These are phyloP conservation scores for Macrolepiota fuliginosa DNA, from an alignment of 768 basidiomycete species.

Conservation along the genomic window DNA sequence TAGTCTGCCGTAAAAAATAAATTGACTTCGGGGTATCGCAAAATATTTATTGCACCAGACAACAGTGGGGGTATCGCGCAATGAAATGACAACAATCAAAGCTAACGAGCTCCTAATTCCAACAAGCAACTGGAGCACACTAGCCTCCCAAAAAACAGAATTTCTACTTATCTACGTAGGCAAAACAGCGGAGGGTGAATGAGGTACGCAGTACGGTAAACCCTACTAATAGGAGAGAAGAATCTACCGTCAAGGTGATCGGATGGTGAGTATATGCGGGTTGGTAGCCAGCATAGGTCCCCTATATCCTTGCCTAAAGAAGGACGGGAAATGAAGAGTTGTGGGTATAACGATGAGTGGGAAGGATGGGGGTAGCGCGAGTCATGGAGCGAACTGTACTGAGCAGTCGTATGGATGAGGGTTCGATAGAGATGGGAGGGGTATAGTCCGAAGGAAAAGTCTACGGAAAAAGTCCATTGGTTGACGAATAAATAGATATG, in stretches of 20 bases:
- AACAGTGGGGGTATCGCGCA: background rate
- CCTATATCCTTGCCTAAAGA: background rate
- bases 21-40: background rate
- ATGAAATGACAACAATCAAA: background rate
- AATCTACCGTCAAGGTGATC: background rate
- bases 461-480: background rate
- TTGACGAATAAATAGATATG: background rate
- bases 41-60: background rate
- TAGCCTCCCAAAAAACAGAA: background rate
- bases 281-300: background rate
- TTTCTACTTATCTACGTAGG: background rate
- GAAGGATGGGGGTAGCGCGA: background rate
- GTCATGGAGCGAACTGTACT: background rate
- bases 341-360: background rate
- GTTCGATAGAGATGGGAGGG: no score
- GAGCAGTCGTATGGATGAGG: no score
- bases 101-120: background rate
- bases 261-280: background rate
- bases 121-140: background rate
- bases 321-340: background rate
- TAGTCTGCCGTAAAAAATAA: background rate
- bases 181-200: background rate
- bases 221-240: background rate
- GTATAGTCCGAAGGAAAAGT: background rate
- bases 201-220: background rate